Percentiles rank a stretch among this genome's conserved stretches.
phyloP scores from a whole-genome alignment of 2,329 filamentous ascomycete genomes.

The Colletotrichum sp. region DNA sequence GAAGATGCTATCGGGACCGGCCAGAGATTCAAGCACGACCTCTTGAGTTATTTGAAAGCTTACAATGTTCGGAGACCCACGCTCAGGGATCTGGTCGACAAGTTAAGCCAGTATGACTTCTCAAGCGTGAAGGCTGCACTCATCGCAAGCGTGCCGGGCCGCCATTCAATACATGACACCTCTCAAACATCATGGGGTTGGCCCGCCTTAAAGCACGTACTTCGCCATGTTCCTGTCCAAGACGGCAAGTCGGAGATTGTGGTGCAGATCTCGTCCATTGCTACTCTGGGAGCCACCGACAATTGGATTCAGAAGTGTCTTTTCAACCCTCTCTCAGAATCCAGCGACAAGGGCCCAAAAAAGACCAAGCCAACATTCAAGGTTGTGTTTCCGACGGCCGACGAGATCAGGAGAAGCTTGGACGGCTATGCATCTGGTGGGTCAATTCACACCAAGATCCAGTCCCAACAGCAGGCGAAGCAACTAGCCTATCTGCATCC shows the following conservation, averaged over 20 bases:
- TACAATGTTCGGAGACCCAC: constrained; percentile 67
- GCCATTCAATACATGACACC: constrained; percentile 55
- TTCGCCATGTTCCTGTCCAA: constrained; percentile 58
- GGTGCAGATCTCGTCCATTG: constrained; percentile 79
- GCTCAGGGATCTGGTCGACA: constrained; percentile 58
- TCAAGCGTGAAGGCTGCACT: constrained; percentile 70
- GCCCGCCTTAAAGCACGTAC: constrained; percentile 66
- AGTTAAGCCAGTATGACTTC: constrained; percentile 73
- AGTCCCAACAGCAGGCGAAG: constrained; percentile 71
- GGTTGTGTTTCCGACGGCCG: constrained; percentile 80
- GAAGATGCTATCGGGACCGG: constrained; percentile 44
- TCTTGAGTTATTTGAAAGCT: constrained; percentile 72
- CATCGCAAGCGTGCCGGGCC: constrained; percentile 79
- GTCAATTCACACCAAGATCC: constrained; percentile 83
- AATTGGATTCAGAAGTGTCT: constrained; percentile 74
- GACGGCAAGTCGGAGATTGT: constrained; percentile 53
- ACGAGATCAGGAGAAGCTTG: constrained; percentile 77
- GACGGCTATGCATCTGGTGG: constrained; percentile 79
- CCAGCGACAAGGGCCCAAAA: constrained; percentile 24
- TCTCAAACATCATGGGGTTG: constrained; percentile 76
- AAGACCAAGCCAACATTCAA: constrained; percentile 58
- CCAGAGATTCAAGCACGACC: constrained; percentile 74
- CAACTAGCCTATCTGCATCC: constrained; percentile 77
- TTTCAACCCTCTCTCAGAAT: constrained; percentile 53
- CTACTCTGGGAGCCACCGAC: constrained; percentile 73